phyloP scores from a whole-genome alignment of 2,329 filamentous ascomycete genomes.

The Fusarium sp. region DNA sequence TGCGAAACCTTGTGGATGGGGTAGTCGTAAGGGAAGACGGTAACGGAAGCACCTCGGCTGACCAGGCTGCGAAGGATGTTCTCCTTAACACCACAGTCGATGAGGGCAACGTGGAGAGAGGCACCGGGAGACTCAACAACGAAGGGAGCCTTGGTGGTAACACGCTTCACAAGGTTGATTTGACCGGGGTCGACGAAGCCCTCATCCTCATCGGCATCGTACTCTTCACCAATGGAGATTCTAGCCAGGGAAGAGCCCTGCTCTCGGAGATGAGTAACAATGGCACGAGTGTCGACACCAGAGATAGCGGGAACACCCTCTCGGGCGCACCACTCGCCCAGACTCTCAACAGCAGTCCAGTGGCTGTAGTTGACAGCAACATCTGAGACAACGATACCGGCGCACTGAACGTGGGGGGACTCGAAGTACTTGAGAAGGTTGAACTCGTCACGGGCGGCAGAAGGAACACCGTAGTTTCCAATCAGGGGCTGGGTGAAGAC shows the following conservation, averaged over 20 bases:
- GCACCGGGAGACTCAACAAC: slow-evolving; percentile 88
- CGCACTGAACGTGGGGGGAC: slow-evolving; percentile 96
- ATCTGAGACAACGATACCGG: slow-evolving; percentile 94
- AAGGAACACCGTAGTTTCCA: slow-evolving; percentile 98
- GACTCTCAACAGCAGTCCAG: slow-evolving; percentile 96
- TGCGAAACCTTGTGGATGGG: slow-evolving; percentile 98
- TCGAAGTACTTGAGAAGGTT: slow-evolving; percentile 98
- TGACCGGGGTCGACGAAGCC: slow-evolving; percentile 93
- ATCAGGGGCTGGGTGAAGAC: slow-evolving; percentile 98
- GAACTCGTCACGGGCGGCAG: slow-evolving; percentile 82
- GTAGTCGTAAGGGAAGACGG: slow-evolving; percentile 95
- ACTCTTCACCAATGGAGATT: slow-evolving; percentile 96
- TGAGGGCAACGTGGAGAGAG: slow-evolving; percentile 88
- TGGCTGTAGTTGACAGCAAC: slow-evolving; percentile 95
- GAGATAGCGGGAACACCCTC: slow-evolving; percentile 97
- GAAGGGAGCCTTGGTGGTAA: slow-evolving; percentile 98
- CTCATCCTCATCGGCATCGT: slow-evolving; percentile 98
- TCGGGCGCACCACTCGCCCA: slow-evolving; percentile 93
- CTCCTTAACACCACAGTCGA: slow-evolving; percentile 99
- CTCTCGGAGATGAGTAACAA: slow-evolving; percentile 95
- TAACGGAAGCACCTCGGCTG: slow-evolving; percentile 89
- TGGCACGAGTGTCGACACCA: slow-evolving; percentile 95
- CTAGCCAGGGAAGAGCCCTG: slow-evolving; percentile 95
- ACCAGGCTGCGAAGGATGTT: slow-evolving; percentile 98
- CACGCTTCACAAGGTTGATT: slow-evolving; percentile 95